Base-by-base conservation (phyloP, 2,329 filamentous ascomycete genomes). In the Mollisia scopiformis region DNA sequence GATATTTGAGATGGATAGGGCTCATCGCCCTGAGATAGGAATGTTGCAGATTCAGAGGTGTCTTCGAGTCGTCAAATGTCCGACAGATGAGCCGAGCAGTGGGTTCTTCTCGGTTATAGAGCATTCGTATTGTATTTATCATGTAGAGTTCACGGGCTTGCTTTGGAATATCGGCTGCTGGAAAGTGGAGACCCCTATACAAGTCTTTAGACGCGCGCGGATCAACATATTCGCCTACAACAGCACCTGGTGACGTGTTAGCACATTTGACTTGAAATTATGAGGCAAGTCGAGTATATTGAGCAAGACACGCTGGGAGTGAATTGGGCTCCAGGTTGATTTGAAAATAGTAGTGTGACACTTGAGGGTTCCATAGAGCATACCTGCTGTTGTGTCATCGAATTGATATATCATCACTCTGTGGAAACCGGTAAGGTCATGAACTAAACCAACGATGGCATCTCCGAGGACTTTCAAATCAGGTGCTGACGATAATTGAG, bases 11-110 rank as follows among this genome's bases (percentile, higher is more conserved):
- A 70, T 95, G 91, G 39, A 96, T 93, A 0, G 92, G 92, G 0
- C 91, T 94, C 85, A 96, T 96, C 65, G 93, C 91, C 52, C 92
- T 86, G 1, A 96, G 83, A 70, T 95, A 95, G 0, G 89, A 84
- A 69, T 95, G 89, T 1, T 90, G 94, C 73, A 96, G 86, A 72
- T 96, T 91, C 2, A 96, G 75, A 0, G 92, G 91, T 0, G 75
- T 80, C 43, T 91, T 87, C 6, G 93, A 77, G 68, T 94, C 90
- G 74, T 91, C 83, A 55, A 84, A 73, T 10, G 88, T 86, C 58
- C 90, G 86, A 72, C 92, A 96, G 2, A 96, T 90, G 2, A 96
- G 81, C 55, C 92, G 83, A 1, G 92, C 88, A 0, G 90, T 93
- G 64, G 88, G 82, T 57, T 91, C 84, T 57, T 94, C 91, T 33